These are phyloP conservation scores for Kodamaea leandrae DNA, from an alignment of 805 yeast species.

Conservation along the genomic window DNA sequence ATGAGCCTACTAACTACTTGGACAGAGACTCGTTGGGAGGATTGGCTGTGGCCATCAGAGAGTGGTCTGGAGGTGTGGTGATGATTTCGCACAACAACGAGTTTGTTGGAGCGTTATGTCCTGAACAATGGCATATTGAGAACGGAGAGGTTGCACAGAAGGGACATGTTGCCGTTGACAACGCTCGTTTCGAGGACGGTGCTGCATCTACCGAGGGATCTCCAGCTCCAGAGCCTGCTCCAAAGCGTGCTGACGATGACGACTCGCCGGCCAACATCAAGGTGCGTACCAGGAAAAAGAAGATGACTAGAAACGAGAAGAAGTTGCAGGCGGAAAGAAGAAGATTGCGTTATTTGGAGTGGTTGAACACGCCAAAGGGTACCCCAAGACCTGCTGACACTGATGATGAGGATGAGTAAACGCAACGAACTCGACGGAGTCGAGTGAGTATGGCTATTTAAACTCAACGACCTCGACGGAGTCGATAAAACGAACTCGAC, in stretches of 20 bases:
- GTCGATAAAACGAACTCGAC: no score
- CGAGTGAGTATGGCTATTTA: no score
- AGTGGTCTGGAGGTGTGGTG: constrained; percentile 97
- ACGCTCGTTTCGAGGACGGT: constrained; percentile 78
- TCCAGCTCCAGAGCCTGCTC: constrained; percentile 43
- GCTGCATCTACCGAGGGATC: constrained; percentile 49
- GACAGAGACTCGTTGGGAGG: constrained; percentile 99
- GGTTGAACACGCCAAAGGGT: constrained; percentile 96
- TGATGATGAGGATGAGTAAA: constrained; percentile 77
- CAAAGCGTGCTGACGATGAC: constrained; percentile 59
- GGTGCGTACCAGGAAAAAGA: constrained; percentile 90
- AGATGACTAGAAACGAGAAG: constrained; percentile 95
- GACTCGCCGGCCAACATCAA: constrained; percentile 96
- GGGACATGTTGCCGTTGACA: constrained; percentile 75
- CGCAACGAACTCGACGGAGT: not conserved
- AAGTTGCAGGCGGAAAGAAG: constrained; percentile 89
- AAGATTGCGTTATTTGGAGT: constrained; percentile 87
- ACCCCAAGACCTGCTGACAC: constrained; percentile 94
- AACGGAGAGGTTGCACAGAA: constrained; percentile 85
- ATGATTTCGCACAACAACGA: constrained; percentile 98
- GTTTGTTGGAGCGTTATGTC: constrained; percentile 95
- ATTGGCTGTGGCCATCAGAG: constrained; percentile 94
- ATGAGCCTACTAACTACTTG: constrained; percentile 97
- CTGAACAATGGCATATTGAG: constrained; percentile 97
- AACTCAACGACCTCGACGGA: not conserved